These are phyloP conservation scores for Blastobotrys muscicola DNA, from an alignment of 805 yeast species.

Conservation along the genomic window DNA sequence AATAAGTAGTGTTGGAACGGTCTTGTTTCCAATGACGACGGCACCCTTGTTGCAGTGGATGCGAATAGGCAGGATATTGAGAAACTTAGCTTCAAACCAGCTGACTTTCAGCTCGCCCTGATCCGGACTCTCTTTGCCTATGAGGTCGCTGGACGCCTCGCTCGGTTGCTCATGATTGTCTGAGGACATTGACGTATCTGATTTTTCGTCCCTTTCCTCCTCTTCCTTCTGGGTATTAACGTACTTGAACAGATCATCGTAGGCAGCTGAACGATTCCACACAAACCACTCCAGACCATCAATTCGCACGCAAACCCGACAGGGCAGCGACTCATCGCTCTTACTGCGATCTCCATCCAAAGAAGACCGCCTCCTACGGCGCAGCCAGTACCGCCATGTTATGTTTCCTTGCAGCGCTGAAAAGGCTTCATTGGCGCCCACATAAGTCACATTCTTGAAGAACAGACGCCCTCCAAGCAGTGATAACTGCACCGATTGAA, in stretches of 20 bases:
- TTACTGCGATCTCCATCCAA: conserved; percentile 10
- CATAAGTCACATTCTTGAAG: conserved; percentile 63
- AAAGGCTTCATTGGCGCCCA: conserved; percentile 65
- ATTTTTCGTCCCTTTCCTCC: neutral
- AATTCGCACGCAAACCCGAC: conserved; percentile 35
- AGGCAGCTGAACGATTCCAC: conserved; percentile 73
- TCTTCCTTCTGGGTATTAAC: neutral
- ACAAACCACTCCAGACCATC: conserved; percentile 78
- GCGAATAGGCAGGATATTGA: conserved; percentile 49
- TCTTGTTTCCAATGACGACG: conserved; percentile 66
- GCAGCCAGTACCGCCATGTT: conserved; percentile 90
- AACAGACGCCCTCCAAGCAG: conserved; percentile 75
- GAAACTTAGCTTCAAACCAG: conserved; percentile 7
- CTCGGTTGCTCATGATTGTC: neutral
- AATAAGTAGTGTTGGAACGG: conserved; percentile 65
- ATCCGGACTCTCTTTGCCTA: neutral
- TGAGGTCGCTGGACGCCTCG: neutral
- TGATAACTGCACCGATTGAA: conserved; percentile 70
- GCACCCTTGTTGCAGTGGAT: conserved; percentile 57
- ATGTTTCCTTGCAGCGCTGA: conserved; percentile 62
- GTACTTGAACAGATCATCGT: conserved; percentile 44
- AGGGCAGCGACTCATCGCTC: conserved; percentile 9
- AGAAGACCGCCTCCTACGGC: conserved; percentile 32
- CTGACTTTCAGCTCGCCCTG: neutral
- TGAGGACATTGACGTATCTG: neutral